A percentile compares a stretch with the other conserved stretches of the same genome.
phyloP scores from a whole-genome alignment of 2,329 filamentous ascomycete species.

The Bipolaris sorokiniana region DNA sequence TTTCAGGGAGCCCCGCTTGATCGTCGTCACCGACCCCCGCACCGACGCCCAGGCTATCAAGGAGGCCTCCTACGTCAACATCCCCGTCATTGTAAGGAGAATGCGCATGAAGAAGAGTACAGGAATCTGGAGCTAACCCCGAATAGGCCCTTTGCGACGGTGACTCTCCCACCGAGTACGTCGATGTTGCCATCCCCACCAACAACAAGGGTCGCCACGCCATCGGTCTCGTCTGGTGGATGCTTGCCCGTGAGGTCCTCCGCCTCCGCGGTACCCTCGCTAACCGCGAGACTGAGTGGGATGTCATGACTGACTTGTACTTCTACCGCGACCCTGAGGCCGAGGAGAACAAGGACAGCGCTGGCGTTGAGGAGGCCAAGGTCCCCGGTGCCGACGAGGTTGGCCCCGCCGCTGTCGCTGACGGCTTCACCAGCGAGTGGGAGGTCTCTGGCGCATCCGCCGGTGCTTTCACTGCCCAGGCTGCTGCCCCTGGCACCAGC shows the following conservation, averaged over 20 bases:
- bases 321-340: slow-evolving; percentile 99
- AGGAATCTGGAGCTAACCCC: slow-evolving; percentile 13
- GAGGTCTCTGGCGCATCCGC: slow-evolving; percentile 73
- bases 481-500: slow-evolving; percentile 67
- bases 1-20: slow-evolving; percentile 99
- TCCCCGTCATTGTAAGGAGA: slow-evolving; percentile 78
- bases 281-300: slow-evolving; percentile 96
- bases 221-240: slow-evolving; percentile 99
- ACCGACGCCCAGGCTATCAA: slow-evolving; percentile 99
- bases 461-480: slow-evolving; percentile 63
- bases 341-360: slow-evolving; percentile 95
- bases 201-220: slow-evolving; percentile 99
- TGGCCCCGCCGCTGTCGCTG: slow-evolving; percentile 77
- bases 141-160: slow-evolving; percentile 88
- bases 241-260: slow-evolving; percentile 99
- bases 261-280: slow-evolving; percentile 96
- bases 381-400: slow-evolving; percentile 83
- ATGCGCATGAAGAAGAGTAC: not conserved
- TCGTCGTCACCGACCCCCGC: slow-evolving; percentile 98
- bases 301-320: slow-evolving; percentile 99
- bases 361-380: slow-evolving; percentile 84
- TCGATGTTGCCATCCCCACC: slow-evolving; percentile 99
- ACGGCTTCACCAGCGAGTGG: slow-evolving; percentile 84
- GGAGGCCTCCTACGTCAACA: slow-evolving; percentile 99
- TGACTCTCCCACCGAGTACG: slow-evolving; percentile 99